Conservation (phyloP, 306 rosid genomes). For the Mimosa bimucronata region DNA sequence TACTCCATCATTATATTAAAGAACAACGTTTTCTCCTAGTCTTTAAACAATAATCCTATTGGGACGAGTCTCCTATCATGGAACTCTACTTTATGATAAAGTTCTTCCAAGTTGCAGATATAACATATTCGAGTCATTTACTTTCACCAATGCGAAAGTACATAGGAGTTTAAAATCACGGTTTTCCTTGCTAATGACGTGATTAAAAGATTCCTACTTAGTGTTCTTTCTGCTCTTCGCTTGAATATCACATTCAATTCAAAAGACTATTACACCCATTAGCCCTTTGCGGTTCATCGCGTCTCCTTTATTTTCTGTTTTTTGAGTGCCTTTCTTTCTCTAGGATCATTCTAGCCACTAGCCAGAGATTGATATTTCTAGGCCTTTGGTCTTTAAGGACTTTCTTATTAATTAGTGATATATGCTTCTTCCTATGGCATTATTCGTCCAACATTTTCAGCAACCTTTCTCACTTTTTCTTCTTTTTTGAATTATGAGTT, state of each 20-base stretch:
- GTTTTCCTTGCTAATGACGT: constrained; percentile 11
- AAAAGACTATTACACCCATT: neutral
- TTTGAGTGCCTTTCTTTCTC: neutral
- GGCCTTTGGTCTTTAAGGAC: neutral
- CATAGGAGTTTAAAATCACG: neutral
- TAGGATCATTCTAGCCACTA: constrained; percentile 6
- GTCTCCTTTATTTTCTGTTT: neutral
- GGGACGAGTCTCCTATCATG: constrained; percentile 26
- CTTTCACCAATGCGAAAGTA: constrained; percentile 1
- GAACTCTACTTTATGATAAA: constrained; percentile 25
- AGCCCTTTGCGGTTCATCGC: constrained; percentile 9
- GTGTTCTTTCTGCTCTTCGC: neutral
- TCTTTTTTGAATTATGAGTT: neutral
- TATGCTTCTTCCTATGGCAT: constrained; percentile 14
- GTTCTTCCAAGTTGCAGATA: constrained; percentile 11
- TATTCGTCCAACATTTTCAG: constrained; percentile 14
- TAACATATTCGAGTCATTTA: constrained; percentile 30
- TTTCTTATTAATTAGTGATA: neutral
- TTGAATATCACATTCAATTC: neutral
- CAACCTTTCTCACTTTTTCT: neutral
- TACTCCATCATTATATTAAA: constrained; percentile 35
- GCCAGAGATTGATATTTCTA: neutral
- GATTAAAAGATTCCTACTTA: constrained; percentile 42
- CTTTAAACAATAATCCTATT: constrained; percentile 37
- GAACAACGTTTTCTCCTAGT: constrained; percentile 12